Base-by-base conservation (phyloP, 1,284 basidiomycete genomes). In the Ceratobasidium sp. region DNA sequence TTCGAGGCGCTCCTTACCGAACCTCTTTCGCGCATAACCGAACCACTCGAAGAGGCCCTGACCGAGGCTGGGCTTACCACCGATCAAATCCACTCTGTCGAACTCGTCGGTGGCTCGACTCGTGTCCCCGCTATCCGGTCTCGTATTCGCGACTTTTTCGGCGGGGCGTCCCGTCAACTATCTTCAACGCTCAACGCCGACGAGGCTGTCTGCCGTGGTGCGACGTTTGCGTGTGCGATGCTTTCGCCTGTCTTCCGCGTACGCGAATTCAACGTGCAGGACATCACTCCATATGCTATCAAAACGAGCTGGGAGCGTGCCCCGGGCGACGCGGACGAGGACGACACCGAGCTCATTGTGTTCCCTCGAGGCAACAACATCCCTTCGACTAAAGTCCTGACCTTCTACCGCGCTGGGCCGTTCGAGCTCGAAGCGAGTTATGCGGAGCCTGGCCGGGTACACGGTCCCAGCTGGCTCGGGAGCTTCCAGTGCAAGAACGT, bases 241-340 rank as follows among this genome's bases (percentile, higher is more conserved):
- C 90, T 96, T 76, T 96, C 94, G 42, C 95, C 95, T 77, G 89
- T 95, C 74, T 97, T 97, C 92, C 92, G 93, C 77, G 95, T 97
- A 66, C 90, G 94, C 77, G 94, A 97, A 75, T 97, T 97, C 84
- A 84, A 87, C 79, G 85, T 95, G 75, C 86, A 88, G 80, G 95
- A 98, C 80, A 88, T 93, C 81, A 86, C 88, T 72, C 84, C 87
- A 61, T 96, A 93, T 84, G 87, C 93, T 30, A 89, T 97, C 86
- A 94, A 91, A 81, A 88, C 95, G 73, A 85, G 87, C 73, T 97
- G 95, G 95, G 87, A 89, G 54, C 84, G 86, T 49, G 84, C 87
- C 71, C 85, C 87, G 60, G 83, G 86, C 7, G 93, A 93, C 77
- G 86, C 88, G 0, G 92, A 95, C 74, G 94, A 96, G 75, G 94